These are phyloP conservation scores for Fraxinus paxiana DNA, from an alignment of 305 asterid species.

Conservation along the genomic window DNA sequence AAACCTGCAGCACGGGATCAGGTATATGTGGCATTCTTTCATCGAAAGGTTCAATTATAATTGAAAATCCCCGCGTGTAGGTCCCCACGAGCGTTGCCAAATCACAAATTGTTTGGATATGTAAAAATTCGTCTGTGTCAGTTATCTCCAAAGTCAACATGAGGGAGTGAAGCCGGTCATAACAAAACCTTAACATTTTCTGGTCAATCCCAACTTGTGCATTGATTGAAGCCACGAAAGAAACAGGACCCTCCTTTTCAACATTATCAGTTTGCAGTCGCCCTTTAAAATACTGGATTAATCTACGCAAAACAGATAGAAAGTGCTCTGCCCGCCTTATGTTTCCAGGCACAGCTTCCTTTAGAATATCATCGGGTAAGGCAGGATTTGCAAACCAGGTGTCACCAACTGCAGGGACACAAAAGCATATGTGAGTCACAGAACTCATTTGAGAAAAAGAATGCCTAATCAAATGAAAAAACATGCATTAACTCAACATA, in stretches of 20 bases:
- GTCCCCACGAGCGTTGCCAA: slow-evolving; percentile 96
- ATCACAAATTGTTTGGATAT: slow-evolving; percentile 89
- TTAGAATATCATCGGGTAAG: slow-evolving; percentile 83
- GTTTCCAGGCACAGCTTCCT: slow-evolving; percentile 98
- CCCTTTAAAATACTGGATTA: slow-evolving; percentile 76
- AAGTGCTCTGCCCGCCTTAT: slow-evolving; percentile 96
- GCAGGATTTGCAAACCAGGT: slow-evolving; percentile 85
- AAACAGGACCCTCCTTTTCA: slow-evolving; percentile 93
- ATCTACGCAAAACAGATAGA: slow-evolving; percentile 82
- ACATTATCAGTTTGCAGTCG: slow-evolving; percentile 82
- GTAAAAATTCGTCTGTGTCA: slow-evolving; percentile 89
- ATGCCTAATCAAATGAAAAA: slow-evolving; percentile 10
- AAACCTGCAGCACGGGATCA: slow-evolving; percentile 95
- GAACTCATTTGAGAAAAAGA: slow-evolving; percentile 7
- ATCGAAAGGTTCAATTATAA: slow-evolving; percentile 88
- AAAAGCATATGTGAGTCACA: slow-evolving; percentile 19
- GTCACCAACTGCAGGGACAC: slow-evolving; percentile 53
- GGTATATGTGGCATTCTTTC: slow-evolving; percentile 99
- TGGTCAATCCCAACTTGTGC: slow-evolving; percentile 93
- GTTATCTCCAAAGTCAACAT: slow-evolving; percentile 89
- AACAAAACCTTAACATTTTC: slow-evolving; percentile 83
- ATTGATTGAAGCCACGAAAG: slow-evolving; percentile 83
- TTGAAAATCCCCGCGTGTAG: slow-evolving; percentile 85
- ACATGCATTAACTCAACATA: slow-evolving; percentile 35
- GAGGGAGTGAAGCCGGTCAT: slow-evolving; percentile 92